A percentile compares a stretch with the other conserved stretches of the same genome.
Conservation (phyloP, 2,329 filamentous ascomycete species). For the Colletotrichum caudatum region DNA sequence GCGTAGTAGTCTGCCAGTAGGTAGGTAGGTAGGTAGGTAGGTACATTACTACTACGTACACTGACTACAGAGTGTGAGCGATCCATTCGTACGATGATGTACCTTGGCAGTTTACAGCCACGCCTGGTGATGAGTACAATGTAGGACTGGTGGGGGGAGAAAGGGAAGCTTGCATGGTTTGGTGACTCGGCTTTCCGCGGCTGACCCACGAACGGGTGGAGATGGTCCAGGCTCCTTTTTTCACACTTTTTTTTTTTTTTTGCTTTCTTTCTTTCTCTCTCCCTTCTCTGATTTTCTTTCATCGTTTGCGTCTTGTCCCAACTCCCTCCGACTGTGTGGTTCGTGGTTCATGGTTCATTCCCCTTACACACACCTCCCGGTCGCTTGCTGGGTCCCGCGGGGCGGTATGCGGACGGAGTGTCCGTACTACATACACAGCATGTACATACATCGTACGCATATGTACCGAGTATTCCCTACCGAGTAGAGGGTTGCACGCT, state of each 20-base stretch:
- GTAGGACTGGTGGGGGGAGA: too few species aligned
- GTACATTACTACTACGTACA: too few species aligned
- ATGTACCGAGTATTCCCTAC: too few species aligned
- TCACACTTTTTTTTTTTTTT: neutral
- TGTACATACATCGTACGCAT: too few species aligned
- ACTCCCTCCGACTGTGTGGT: too few species aligned
- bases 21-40: too few species aligned
- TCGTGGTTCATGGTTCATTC: neutral
- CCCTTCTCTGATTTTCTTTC: neutral
- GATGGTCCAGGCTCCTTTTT: constrained; percentile 27
- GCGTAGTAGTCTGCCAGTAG: too few species aligned
- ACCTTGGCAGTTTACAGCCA: neutral
- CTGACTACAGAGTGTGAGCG: too few species aligned
- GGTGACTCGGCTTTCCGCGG: constrained; percentile 2
- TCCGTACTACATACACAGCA: too few species aligned
- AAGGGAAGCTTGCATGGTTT: neutral
- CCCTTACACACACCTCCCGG: constrained; percentile 1
- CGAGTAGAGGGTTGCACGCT: too few species aligned
- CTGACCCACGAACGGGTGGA: constrained; percentile 18
- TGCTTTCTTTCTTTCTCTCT: neutral
- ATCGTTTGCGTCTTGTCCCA: neutral
- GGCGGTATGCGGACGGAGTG: neutral
- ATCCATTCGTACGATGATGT: neutral
- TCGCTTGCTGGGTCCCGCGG: constrained; percentile 12
- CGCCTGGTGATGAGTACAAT: neutral